phyloP scores from a whole-genome alignment of 306 rosid species.

The Mucuna pruriens region DNA sequence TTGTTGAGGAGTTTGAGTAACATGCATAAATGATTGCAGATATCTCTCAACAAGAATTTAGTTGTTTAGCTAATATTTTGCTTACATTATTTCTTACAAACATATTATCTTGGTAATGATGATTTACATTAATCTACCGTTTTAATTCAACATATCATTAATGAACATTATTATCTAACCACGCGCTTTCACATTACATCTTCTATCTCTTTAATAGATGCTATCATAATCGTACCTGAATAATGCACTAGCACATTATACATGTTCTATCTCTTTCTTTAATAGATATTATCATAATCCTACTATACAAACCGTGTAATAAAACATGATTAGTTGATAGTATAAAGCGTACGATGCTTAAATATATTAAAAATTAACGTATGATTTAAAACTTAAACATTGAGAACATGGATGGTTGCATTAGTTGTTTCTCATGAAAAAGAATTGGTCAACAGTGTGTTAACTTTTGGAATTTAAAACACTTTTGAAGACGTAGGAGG shows the following conservation, averaged over 20 bases:
- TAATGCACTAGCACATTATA: neutral
- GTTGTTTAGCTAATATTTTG: neutral
- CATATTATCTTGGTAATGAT: neutral
- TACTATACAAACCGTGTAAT: neutral
- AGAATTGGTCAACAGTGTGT: neutral
- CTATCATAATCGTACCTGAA: neutral
- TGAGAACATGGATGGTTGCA: neutral
- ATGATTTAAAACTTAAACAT: neutral
- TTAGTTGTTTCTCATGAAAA: neutral
- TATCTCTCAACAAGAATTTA: too few species aligned
- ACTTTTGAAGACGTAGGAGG: neutral
- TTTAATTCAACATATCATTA: neutral
- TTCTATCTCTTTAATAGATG: neutral
- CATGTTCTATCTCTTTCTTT: neutral
- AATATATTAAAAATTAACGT: neutral
- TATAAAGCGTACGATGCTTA: neutral
- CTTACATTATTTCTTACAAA: neutral
- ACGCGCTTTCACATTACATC: neutral
- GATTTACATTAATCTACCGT: neutral
- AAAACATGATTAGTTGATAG: neutral
- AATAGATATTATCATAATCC: neutral
- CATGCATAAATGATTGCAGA: too few species aligned
- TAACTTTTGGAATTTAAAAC: neutral
- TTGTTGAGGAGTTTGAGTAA: too few species aligned
- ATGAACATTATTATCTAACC: neutral